Evolutionary conservation across 345 rosid genomes (phyloP).

Genomic region (Boechera stricta): DNA sequence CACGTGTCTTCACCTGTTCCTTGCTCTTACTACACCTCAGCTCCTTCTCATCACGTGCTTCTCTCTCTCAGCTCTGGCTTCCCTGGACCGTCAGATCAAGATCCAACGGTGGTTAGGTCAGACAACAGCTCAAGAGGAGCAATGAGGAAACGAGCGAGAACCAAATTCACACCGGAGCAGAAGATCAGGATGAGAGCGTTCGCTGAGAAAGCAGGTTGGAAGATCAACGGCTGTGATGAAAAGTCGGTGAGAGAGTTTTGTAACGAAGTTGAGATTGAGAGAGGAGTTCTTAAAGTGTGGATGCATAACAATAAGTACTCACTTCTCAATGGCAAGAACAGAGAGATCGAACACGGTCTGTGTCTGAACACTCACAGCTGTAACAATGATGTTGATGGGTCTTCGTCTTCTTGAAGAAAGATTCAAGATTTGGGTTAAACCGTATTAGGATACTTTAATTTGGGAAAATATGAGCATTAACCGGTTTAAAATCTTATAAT

Average conservation of each 20-base stretch:
- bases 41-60: slow-evolving; percentile 58
- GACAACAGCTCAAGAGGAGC: slow-evolving; percentile 49
- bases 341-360: slow-evolving; percentile 35
- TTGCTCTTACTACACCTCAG: slow-evolving; percentile 64
- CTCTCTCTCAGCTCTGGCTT: slow-evolving; percentile 58
- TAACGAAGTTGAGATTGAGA: slow-evolving; percentile 60
- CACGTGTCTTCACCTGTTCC: slow-evolving; percentile 68
- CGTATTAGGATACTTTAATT: slow-evolving; percentile 28
- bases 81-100: slow-evolving; percentile 48
- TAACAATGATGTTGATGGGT: slow-evolving; percentile 40
- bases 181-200: slow-evolving; percentile 67
- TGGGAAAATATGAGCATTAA: slow-evolving; percentile 33
- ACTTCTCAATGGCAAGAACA: slow-evolving; percentile 49
- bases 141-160: slow-evolving; percentile 60
- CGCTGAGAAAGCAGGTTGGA: slow-evolving; percentile 82
- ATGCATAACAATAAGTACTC: slow-evolving; percentile 79
- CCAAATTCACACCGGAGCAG: slow-evolving; percentile 73
- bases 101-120: slow-evolving; percentile 33
- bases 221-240: slow-evolving; percentile 62
- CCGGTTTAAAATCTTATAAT: slow-evolving; percentile 25
- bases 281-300: slow-evolving; percentile 84
- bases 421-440: background rate
- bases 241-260: slow-evolving; percentile 59
- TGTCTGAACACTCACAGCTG: slow-evolving; percentile 34
- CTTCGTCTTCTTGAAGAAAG: slow-evolving; percentile 35